These are phyloP conservation scores for Cryptosporidium ubiquitum DNA, from an alignment of 169 alveolate species.

Conservation along the genomic window DNA sequence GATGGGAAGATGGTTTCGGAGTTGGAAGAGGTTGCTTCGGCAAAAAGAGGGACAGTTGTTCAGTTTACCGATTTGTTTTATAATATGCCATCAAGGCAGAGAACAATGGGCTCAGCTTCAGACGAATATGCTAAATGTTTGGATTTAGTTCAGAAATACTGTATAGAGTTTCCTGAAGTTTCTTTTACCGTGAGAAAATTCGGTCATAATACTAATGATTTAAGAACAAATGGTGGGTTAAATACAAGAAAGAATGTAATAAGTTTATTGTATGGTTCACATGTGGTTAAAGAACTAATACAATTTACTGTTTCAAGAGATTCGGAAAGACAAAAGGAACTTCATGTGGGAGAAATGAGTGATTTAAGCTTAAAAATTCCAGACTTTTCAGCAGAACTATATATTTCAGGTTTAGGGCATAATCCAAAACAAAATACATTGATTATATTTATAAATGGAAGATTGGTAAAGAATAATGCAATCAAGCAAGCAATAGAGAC, in stretches of 20 bases:
- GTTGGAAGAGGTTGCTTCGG: constrained; percentile 76
- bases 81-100: constrained; percentile 82
- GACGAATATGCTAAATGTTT: constrained; percentile 88
- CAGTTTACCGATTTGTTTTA: constrained; percentile 87
- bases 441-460: constrained; percentile 93
- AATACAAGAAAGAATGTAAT: constrained; percentile 13
- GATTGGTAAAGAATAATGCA: constrained; percentile 91
- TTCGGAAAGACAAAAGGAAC: background rate
- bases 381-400: constrained; percentile 20
- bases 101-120: constrained; percentile 78
- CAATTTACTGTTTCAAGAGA: constrained; percentile 32
- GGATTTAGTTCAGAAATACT: constrained; percentile 91
- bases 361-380: constrained; percentile 25
- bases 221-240: constrained; percentile 78
- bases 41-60: constrained; percentile 86
- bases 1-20: constrained; percentile 74
- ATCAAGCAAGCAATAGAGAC: constrained; percentile 83
- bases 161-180: constrained; percentile 91
- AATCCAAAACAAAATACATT: constrained; percentile 85
- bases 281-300: constrained; percentile 45
- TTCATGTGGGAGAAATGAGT: background rate
- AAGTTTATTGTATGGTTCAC: constrained; percentile 32
- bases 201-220: constrained; percentile 82
- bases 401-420: constrained; percentile 83
- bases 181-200: constrained; percentile 84